phyloP scores from a whole-genome alignment of 164 flowering plant genomes.

The Tetrastigma voinierianum region DNA sequence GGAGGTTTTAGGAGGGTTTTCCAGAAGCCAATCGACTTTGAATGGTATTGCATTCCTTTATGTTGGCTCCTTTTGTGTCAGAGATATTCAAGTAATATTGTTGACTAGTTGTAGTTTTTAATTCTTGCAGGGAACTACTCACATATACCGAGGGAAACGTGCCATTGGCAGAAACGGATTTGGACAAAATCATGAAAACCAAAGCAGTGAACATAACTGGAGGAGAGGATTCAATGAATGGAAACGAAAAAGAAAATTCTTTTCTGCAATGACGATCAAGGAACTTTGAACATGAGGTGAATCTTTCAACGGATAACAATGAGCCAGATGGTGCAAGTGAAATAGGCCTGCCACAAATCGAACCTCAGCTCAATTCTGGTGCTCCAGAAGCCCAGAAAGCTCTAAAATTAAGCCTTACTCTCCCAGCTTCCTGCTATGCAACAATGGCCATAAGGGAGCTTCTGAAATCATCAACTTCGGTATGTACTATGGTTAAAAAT shows the following conservation, averaged over 20 bases:
- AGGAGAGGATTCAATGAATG: slow-evolving; percentile 22
- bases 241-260: slow-evolving; percentile 5
- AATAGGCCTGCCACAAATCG: slow-evolving; percentile 17
- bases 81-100: neutral
- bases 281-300: slow-evolving; percentile 12
- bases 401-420: slow-evolving; percentile 73
- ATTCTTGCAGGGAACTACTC: slow-evolving; percentile 62
- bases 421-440: slow-evolving; percentile 90
- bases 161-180: slow-evolving; percentile 82
- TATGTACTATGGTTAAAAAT: slow-evolving; percentile 26
- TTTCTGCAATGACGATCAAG: slow-evolving; percentile 15
- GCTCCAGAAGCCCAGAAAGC: slow-evolving; percentile 45
- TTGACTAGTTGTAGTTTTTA: neutral
- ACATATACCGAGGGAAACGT: slow-evolving; percentile 53
- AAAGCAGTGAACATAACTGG: slow-evolving; percentile 14
- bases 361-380: slow-evolving; percentile 20
- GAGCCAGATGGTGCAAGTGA: slow-evolving; percentile 21
- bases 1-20: slow-evolving; percentile 86
- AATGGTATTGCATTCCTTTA: slow-evolving; percentile 49
- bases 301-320: slow-evolving; percentile 8
- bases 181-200: slow-evolving; percentile 54
- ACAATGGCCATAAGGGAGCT: slow-evolving; percentile 99
- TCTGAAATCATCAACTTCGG: slow-evolving; percentile 86
- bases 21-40: slow-evolving; percentile 75
- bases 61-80: neutral